A percentile compares a stretch with the other conserved stretches of the same genome.
phyloP scores from a whole-genome alignment of 768 basidiomycete species.

The Podaxis sp. region DNA sequence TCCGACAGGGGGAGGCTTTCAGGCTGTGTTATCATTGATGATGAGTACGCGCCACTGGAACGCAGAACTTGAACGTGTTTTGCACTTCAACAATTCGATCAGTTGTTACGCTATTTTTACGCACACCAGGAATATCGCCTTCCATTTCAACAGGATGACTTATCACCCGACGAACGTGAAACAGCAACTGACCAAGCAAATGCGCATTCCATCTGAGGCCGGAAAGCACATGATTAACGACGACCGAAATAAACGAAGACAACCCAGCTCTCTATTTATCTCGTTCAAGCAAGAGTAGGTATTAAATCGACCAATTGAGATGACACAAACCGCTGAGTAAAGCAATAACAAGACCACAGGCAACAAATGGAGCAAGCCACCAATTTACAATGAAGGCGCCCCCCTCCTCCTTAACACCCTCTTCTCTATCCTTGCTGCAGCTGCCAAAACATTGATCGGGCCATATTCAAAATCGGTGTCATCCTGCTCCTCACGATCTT shows the following conservation, averaged over 20 bases:
- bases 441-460: slow-evolving; percentile 13
- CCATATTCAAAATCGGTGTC: neutral
- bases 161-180: neutral
- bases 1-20: neutral
- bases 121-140: neutral
- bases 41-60: too few relatives aligned
- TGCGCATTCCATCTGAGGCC: neutral
- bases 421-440: slow-evolving; percentile 19
- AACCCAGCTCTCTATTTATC: neutral
- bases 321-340: neutral
- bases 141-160: neutral
- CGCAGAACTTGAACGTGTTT: neutral
- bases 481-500: neutral
- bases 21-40: neutral
- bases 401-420: slow-evolving; percentile 1
- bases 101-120: neutral
- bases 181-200: neutral
- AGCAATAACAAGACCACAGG: neutral
- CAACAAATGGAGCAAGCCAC: neutral
- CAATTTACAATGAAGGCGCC: slow-evolving; percentile 1
- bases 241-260: neutral
- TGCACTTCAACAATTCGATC: neutral
- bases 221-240: neutral
- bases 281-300: neutral
- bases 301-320: neutral